Percentiles rank a stretch among this genome's conserved stretches.
Conservation (phyloP, 2,329 filamentous ascomycete species). For the Fusarium goolgardi region DNA sequence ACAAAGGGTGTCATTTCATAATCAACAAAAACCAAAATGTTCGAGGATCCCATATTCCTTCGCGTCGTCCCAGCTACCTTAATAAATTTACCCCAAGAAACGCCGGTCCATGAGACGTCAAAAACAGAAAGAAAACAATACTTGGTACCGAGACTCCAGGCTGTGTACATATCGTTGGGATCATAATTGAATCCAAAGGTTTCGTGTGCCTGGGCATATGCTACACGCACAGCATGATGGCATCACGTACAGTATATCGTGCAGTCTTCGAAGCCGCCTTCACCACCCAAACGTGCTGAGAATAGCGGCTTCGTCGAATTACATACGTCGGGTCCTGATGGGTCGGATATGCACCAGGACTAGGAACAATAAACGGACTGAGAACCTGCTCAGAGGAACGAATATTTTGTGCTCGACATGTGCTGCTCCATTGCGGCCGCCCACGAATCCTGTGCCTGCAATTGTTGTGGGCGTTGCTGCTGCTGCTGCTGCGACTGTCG, state of each 20-base stretch:
- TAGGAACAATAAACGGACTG: slow-evolving; percentile 26
- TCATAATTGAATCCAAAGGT: slow-evolving; percentile 19
- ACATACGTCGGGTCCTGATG: slow-evolving; percentile 15
- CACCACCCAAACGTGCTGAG: slow-evolving; percentile 26
- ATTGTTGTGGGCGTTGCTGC: slow-evolving; percentile 36
- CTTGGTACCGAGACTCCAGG: slow-evolving; percentile 40
- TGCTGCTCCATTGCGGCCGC: slow-evolving; percentile 50
- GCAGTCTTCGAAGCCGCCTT: slow-evolving; percentile 31
- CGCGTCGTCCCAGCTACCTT: slow-evolving; percentile 12
- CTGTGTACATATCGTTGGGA: slow-evolving; percentile 35
- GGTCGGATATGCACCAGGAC: neutral
- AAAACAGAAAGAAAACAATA: slow-evolving; percentile 32
- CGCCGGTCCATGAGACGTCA: slow-evolving; percentile 40
- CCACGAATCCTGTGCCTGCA: slow-evolving; percentile 52
- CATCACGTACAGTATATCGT: slow-evolving; percentile 24
- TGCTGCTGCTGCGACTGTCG: slow-evolving; percentile 20
- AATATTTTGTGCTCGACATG: slow-evolving; percentile 48
- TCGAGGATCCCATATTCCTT: slow-evolving; percentile 9
- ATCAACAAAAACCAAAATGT: slow-evolving; percentile 31
- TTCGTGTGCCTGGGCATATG: slow-evolving; percentile 7
- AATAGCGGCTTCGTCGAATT: slow-evolving; percentile 19
- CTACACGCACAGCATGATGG: neutral
- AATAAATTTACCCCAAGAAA: slow-evolving; percentile 34
- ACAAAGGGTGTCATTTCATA: slow-evolving; percentile 40
- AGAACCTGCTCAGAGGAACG: slow-evolving; percentile 50